Conservation (phyloP, 441 rosid genomes). For the Croton laevigatus region DNA sequence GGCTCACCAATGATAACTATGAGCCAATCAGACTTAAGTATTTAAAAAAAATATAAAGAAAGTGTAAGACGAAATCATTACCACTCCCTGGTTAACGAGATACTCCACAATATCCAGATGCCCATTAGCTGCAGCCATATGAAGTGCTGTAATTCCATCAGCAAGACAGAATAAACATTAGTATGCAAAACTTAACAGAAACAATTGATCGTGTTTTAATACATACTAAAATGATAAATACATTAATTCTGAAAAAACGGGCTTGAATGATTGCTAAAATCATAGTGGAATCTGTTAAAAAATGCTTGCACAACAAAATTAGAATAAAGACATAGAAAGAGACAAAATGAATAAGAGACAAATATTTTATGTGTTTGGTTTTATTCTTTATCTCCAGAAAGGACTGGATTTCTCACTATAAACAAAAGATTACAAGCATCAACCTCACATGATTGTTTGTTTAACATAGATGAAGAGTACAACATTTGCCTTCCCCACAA, state of each 20-base stretch:
- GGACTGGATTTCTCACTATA: not conserved
- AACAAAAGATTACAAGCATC: not conserved
- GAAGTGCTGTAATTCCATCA: conserved; percentile 57
- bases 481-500: not conserved
- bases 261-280: not conserved
- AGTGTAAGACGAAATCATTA: conserved; percentile 30
- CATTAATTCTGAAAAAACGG: not conserved
- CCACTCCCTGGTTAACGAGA: conserved; percentile 66
- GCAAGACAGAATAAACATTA: not conserved
- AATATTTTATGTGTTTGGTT: not conserved
- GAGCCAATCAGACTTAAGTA: not conserved
- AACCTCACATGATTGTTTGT: not conserved
- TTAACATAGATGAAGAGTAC: not conserved
- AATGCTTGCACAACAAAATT: not conserved
- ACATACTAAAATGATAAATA: not conserved
- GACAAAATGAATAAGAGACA: not conserved
- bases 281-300: not conserved
- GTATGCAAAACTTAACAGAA: not conserved
- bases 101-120: conserved; percentile 62
- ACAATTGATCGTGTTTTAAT: not conserved
- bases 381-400: too few relatives aligned
- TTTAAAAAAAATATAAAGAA: conserved; percentile 1
- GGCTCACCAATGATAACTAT: not conserved
- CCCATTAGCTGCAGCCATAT: conserved; percentile 97
- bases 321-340: not conserved